Evolutionary conservation across 495 filamentous ascomycete genomes (phyloP).

Genomic region (Aspergillus hancockii): DNA sequence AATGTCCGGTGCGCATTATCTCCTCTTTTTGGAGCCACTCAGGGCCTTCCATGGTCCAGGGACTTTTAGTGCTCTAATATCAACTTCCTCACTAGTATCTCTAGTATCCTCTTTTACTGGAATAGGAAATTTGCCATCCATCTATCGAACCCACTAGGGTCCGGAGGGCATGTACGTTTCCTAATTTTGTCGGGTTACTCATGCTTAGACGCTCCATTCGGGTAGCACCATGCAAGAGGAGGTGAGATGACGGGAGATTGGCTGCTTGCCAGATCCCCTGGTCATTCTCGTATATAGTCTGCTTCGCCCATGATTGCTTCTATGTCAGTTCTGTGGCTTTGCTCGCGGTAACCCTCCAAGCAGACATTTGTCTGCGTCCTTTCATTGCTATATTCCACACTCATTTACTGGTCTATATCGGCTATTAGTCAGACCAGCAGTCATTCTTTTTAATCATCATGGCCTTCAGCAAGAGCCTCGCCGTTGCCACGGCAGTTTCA

Average conservation of each 20-base stretch:
- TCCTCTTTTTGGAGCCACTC: slow-evolving; percentile 3
- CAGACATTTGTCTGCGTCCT: slow-evolving; percentile 53
- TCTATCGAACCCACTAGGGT: not conserved
- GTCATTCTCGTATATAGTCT: not conserved
- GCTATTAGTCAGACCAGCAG: slow-evolving; percentile 24
- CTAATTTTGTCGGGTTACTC: not conserved
- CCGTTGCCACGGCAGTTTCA: slow-evolving; percentile 31
- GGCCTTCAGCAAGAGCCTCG: slow-evolving; percentile 29
- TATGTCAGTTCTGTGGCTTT: not conserved
- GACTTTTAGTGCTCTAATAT: not conserved
- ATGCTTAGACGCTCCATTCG: not conserved
- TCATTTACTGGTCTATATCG: slow-evolving; percentile 14
- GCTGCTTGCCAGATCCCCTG: not conserved
- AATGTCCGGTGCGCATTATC: not conserved
- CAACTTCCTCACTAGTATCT: slow-evolving; percentile 15
- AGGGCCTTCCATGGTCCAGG: slow-evolving; percentile 1
- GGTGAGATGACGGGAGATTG: not conserved
- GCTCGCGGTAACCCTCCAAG: slow-evolving; percentile 21
- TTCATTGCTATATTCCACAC: slow-evolving; percentile 36
- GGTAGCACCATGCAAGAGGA: slow-evolving; percentile 1
- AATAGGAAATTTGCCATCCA: not conserved
- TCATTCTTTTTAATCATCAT: slow-evolving; percentile 38
- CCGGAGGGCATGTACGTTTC: not conserved
- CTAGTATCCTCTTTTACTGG: slow-evolving; percentile 20
- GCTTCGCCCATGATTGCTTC: not conserved